A percentile compares a stretch with the other conserved stretches of the same genome.
These are phyloP conservation scores for Neurospora sp. DNA, from an alignment of 495 filamentous ascomycete species.

Conservation along the genomic window DNA sequence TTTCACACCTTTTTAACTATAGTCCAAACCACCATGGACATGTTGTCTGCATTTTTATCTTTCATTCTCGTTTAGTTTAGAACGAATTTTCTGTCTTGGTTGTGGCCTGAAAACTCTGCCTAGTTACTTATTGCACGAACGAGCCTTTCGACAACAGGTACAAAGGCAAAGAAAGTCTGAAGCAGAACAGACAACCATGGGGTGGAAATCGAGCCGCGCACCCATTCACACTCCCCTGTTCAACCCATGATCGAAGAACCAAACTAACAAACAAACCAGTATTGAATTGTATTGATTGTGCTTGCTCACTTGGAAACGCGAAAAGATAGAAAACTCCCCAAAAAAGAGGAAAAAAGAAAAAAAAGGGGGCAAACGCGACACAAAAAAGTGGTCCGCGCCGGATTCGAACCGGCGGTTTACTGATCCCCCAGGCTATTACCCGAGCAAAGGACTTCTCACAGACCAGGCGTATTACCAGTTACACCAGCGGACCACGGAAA, in stretches of 20 bases:
- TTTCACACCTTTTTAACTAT: neutral
- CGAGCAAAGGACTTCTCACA: neutral
- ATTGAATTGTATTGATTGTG: no score
- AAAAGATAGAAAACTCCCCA: no score
- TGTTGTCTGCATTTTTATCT: neutral
- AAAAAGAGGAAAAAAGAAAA: neutral
- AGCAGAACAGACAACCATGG: neutral
- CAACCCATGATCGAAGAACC: no score
- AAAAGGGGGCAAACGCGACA: neutral
- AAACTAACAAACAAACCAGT: no score
- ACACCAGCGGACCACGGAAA: neutral
- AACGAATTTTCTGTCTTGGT: neutral
- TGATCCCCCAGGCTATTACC: neutral
- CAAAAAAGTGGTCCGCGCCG: neutral
- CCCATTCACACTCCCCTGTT: neutral
- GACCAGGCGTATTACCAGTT: neutral
- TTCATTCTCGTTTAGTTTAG: neutral
- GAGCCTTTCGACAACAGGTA: neutral
- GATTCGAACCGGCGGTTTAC: neutral
- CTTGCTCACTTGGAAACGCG: no score
- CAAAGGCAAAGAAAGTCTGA: neutral
- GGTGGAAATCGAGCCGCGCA: neutral
- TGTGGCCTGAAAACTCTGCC: neutral
- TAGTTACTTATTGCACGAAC: neutral
- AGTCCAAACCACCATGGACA: neutral